A percentile compares a stretch with the other conserved stretches of the same genome.
Evolutionary conservation across 495 filamentous ascomycete genomes (phyloP).

Genomic region (Tuber magnatum): DNA sequence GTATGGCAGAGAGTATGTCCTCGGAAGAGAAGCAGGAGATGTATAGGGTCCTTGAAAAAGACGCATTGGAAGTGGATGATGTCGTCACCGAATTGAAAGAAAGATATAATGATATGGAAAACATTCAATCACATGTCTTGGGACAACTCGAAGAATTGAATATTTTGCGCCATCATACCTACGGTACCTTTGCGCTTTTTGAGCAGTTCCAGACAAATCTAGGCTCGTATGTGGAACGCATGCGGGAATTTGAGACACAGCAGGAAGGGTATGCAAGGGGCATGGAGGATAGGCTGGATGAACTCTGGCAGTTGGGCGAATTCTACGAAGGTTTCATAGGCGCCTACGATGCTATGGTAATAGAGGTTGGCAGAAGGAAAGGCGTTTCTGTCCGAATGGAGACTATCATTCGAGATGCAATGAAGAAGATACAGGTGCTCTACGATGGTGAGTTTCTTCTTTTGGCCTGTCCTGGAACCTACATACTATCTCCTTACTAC

Average conservation of each 20-base stretch:
- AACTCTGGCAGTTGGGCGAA: slow-evolving; percentile 63
- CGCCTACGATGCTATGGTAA: slow-evolving; percentile 73
- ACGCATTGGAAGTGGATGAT: slow-evolving; percentile 80
- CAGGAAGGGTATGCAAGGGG: slow-evolving; percentile 69
- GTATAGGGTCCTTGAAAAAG: slow-evolving; percentile 71
- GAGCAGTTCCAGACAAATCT: slow-evolving; percentile 60
- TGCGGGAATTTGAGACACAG: slow-evolving; percentile 60
- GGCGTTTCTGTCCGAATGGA: slow-evolving; percentile 64
- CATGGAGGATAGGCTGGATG: slow-evolving; percentile 59
- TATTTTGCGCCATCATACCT: slow-evolving; percentile 46
- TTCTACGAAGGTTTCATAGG: slow-evolving; percentile 79
- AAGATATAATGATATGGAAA: slow-evolving; percentile 68
- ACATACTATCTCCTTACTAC: background rate
- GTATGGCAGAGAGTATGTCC: slow-evolving; percentile 62
- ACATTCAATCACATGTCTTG: slow-evolving; percentile 52
- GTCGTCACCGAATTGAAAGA: slow-evolving; percentile 78
- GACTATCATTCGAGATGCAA: slow-evolving; percentile 64
- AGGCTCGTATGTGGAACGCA: slow-evolving; percentile 60
- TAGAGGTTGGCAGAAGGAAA: slow-evolving; percentile 71
- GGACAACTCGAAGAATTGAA: slow-evolving; percentile 54
- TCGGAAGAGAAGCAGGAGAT: slow-evolving; percentile 73
- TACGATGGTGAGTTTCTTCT: slow-evolving; percentile 48
- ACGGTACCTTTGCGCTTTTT: slow-evolving; percentile 58
- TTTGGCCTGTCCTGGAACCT: background rate
- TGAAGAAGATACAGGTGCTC: slow-evolving; percentile 65